phyloP scores from a whole-genome alignment of 108 stramenopile genomes.

The Skeletonema tropicum region DNA sequence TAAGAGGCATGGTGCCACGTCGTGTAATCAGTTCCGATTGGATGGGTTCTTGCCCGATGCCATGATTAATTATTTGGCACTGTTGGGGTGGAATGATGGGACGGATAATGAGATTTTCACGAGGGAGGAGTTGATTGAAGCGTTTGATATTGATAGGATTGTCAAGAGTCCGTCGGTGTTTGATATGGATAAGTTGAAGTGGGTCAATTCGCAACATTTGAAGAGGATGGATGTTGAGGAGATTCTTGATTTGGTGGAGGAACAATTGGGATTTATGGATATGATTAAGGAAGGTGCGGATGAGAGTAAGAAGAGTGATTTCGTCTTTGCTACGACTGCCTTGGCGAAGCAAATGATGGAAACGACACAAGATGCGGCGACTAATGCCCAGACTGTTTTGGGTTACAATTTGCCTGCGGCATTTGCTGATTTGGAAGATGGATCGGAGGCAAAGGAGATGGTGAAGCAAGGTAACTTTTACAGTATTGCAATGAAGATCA shows the following conservation, averaged over 20 bases:
- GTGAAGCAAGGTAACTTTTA: conserved; percentile 85
- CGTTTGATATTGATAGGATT: conserved; percentile 90
- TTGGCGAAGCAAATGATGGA: conserved; percentile 92
- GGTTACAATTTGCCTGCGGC: conserved; percentile 76
- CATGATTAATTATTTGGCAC: conserved; percentile 95
- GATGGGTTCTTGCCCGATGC: conserved; percentile 95
- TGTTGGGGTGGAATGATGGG: conserved; percentile 98
- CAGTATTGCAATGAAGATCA: conserved; percentile 53
- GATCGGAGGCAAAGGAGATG: conserved; percentile 75
- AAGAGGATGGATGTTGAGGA: conserved; percentile 74
- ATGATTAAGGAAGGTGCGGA: conserved; percentile 60
- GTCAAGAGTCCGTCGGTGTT: conserved; percentile 96
- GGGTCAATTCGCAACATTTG: conserved; percentile 96
- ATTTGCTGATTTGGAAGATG: conserved; percentile 68
- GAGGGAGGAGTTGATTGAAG: conserved; percentile 93
- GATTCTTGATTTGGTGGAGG: conserved; percentile 68
- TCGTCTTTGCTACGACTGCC: conserved; percentile 79
- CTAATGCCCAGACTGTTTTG: conserved; percentile 81
- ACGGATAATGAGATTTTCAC: conserved; percentile 96
- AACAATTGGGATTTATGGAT: conserved; percentile 65
- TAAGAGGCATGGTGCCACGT: conserved; percentile 97
- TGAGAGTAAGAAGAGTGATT: conserved; percentile 43
- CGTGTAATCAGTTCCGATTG: conserved; percentile 92
- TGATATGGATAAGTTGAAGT: conserved; percentile 95
- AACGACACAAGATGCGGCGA: conserved; percentile 86